Evolutionary conservation across 306 rosid genomes (phyloP), one percentile per base, ranked within the genome.

Genomic region (Medicago ruthenica): DNA sequence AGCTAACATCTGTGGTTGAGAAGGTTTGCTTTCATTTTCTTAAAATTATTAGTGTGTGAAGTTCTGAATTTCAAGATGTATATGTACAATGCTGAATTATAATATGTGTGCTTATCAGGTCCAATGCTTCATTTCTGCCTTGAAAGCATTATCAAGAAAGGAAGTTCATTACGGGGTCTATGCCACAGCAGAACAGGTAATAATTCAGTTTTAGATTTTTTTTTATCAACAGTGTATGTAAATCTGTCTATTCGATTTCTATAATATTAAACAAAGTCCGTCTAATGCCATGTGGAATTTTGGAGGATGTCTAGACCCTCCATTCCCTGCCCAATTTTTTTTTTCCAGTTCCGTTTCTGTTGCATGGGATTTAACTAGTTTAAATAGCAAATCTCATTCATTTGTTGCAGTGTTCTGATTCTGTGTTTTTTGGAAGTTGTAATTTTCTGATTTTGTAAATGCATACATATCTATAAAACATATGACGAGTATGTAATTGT

Each of bases 131-230:
- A 73, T 89, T 61, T 78, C 93, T 78, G 87, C 98, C 27, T 70
- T 86, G 61, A 91, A 87, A 83, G 97, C 97, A 0, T 81, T 93
- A 67, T 88, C 98, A 44, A 89, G 78, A 64, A 93, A 88, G 86
- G 98, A 93, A 48, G 68, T 93, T 69, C 90, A 91, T 80, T 91
- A 86, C 68, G 98, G 98, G 78, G 84, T 91, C 22, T 63, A 81
- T 81, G 98, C 98, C 62, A 89, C 98, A 66, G 80, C 80, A 11
- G 98, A 93, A 66, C 93, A 93, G 97, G 98, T 90, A 71, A 66
- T 71, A 39, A 31, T 17, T 50, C 16, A 27, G 64, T 57, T 74
- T 58, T 54, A 34, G 68, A 71, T 51, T 1, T 50, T 14, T 31
- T 4, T 18, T 22, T 4, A 51, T n/a, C 15, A 27, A 42, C 18